A percentile compares a stretch with the other conserved stretches of the same genome.
Evolutionary conservation across 345 rosid species (phyloP).

Genomic region (Rhodamnia rubescens): DNA sequence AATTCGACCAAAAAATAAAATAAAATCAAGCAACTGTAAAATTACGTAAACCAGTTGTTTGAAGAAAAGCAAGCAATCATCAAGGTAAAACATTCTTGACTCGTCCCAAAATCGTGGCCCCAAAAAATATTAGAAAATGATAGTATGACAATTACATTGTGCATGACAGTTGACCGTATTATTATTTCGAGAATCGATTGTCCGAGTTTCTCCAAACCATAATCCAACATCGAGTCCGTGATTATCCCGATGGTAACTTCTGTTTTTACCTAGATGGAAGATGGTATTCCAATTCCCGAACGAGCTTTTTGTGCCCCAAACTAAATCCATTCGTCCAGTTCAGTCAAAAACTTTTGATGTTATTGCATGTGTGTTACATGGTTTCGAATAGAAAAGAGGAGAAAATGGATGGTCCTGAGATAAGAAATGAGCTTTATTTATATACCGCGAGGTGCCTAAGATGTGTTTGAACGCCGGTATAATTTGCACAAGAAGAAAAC

Average conservation of each 20-base stretch:
- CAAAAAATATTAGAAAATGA: neutral
- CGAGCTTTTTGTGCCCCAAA: neutral
- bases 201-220: neutral
- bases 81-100: neutral
- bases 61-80: neutral
- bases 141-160: too few species aligned
- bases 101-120: neutral
- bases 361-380: too few species aligned
- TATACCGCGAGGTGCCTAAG: neutral
- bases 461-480: neutral
- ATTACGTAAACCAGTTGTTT: neutral
- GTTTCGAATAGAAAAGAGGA: neutral
- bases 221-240: neutral
- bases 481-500: neutral
- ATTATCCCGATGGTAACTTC: accelerated
- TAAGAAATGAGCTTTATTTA: neutral
- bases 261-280: neutral
- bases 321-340: neutral
- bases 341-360: neutral
- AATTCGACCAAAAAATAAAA: too few species aligned
- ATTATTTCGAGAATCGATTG: neutral
- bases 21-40: neutral
- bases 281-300: neutral
- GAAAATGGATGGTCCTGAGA: neutral
- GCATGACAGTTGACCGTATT: too few species aligned